Evolutionary conservation across 352 stramenopile species (phyloP), one percentile per base, ranked within the genome.

Genomic region (Globisporangium echinulatum): DNA sequence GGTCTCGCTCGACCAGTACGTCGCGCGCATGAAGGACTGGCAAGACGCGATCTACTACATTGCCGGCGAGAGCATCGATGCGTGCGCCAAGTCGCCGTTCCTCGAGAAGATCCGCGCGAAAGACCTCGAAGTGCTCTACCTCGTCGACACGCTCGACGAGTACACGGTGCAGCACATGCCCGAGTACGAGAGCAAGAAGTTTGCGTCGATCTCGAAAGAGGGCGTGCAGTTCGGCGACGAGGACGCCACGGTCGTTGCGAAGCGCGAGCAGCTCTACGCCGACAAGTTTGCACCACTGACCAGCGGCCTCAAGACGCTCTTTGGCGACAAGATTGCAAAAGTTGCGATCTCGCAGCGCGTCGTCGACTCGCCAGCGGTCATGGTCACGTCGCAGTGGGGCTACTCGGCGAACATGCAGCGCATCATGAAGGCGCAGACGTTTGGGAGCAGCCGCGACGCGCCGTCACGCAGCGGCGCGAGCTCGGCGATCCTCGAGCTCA

Each of bases 351-450:
- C 97, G 7, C 90, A 98, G 63, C 90, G 95, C 58, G 80, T 99
- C 5, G 78, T 93, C 44, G 88, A 89, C 39, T 93, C 93, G 46
- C 97, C 98, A 11, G 94, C 92, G 2, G 94, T 99, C 60, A 97
- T 99, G 64, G 92, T 98, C 43, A 98, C 94, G 8, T 94, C 88
- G 5, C 89, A 98, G 70, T 99, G 96, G 79, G 97, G 97, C 19
- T 92, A 99, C 77, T 98, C 89, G 47, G 97, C 97, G 14, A 99
- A 99, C 77, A 99, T 99, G 97, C 97, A 99, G 76, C 88, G 97
- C 47, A 99, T 99, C 75, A 98, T 99, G 88, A 94, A 97, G 71
- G 82, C 96, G 33, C 98, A 99, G 80, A 97, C 98, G 14, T 98
- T 99, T 68, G 78, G 84, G 7, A 92, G 96, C 63, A 81, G 84